phyloP scores from a whole-genome alignment of 164 flowering plant species.

The Vitis labrusca region DNA sequence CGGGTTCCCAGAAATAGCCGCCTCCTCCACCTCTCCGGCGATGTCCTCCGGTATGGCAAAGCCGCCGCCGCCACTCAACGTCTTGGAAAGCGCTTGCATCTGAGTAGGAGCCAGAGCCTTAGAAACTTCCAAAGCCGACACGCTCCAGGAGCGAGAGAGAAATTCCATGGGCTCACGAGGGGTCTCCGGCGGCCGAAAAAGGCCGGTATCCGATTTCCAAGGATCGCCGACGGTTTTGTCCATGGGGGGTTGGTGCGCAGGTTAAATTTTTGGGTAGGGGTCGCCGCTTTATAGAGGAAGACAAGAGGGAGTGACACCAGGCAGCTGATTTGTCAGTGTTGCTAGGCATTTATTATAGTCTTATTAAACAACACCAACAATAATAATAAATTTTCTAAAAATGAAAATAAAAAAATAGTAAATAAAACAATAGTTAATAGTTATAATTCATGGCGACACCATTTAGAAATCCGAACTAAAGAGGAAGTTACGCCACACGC shows the following conservation, averaged over 20 bases:
- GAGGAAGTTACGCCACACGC: not conserved
- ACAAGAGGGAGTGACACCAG: conserved; percentile 6
- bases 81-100: conserved; percentile 11
- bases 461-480: too few relatives aligned
- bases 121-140: conserved; percentile 79
- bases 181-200: conserved; percentile 79
- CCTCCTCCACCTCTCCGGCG: conserved; percentile 49
- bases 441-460: too few relatives aligned
- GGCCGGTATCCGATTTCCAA: conserved; percentile 30
- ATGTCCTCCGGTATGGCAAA: conserved; percentile 48
- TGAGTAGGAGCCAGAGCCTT: conserved; percentile 58
- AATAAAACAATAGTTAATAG: too few relatives aligned
- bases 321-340: not conserved
- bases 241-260: conserved; percentile 21
- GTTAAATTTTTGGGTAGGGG: not conserved
- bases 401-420: too few relatives aligned
- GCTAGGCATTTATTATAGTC: too few relatives aligned
- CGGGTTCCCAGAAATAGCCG: conserved; percentile 62
- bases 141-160: conserved; percentile 92
- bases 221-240: conserved; percentile 28
- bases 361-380: too few relatives aligned
- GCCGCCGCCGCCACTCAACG: conserved; percentile 16
- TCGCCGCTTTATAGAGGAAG: conserved; percentile 2
- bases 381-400: too few relatives aligned
- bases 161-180: conserved; percentile 97